Percentiles rank a stretch among this genome's conserved stretches.
phyloP scores from a whole-genome alignment of 208 protist species.

The Acanthamoeba culbertsoni region DNA sequence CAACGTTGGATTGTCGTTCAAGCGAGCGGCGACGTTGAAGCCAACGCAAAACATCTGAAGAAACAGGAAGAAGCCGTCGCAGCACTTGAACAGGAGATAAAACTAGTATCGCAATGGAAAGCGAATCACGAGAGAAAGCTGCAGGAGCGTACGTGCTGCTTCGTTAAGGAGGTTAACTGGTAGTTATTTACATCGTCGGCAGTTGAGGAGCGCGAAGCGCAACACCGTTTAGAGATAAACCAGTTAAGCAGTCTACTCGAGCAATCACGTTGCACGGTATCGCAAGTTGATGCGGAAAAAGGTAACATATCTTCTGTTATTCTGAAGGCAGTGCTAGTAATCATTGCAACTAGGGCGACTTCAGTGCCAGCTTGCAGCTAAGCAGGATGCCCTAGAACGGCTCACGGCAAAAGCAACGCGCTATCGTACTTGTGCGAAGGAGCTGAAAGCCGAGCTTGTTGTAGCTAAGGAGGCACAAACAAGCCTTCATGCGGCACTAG shows the following conservation, averaged over 20 bases:
- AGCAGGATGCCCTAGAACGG: background rate
- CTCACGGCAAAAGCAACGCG: background rate
- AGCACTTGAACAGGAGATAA: background rate
- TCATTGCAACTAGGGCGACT: background rate
- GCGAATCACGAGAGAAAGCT: background rate
- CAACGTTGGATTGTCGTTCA: background rate
- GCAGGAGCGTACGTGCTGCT: background rate
- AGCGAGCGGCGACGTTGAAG: background rate
- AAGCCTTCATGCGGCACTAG: background rate
- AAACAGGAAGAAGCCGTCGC: background rate
- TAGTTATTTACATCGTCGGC: background rate
- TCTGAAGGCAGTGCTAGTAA: background rate
- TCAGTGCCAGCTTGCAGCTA: background rate
- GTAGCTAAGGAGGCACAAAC: background rate
- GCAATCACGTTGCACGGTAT: background rate
- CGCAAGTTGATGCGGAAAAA: background rate
- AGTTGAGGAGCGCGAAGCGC: background rate
- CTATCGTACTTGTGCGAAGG: background rate
- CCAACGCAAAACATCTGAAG: background rate
- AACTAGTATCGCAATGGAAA: background rate
- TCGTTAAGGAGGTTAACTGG: background rate
- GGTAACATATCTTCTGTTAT: background rate
- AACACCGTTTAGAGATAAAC: background rate
- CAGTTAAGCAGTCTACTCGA: background rate
- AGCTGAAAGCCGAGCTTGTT: background rate